Base-by-base conservation (phyloP, 768 basidiomycete species). In the Podaxis rugospora region DNA sequence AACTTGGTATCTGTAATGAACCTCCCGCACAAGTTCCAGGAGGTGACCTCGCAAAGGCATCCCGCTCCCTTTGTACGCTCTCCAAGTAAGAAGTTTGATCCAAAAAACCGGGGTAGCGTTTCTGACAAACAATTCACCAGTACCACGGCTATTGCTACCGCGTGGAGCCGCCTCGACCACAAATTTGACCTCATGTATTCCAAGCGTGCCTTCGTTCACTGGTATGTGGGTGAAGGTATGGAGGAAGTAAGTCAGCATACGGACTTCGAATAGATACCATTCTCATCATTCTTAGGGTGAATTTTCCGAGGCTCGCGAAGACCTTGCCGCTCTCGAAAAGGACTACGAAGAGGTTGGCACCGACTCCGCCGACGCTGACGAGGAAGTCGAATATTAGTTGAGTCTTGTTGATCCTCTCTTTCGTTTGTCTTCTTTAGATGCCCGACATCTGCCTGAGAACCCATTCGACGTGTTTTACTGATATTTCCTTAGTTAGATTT, bases 201-300 rank as follows among this genome's bases (percentile, higher is more conserved):
- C 63, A 96, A 93, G 74, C 91, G 92, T 73, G 92, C 92, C 55
- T 93, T 93, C 66, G 89, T 91, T 32, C 89, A 92, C 75, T 91
- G 93, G 94, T 96, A 95, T 70, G 95, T 97, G 63, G 95, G 95
- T 69, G 95, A 98, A 78, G 96, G 96, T 80, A 98, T 98, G 96
- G 96, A 98, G 73, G 96, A 98, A 56, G 68, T 69, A 60, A 39
- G 65, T 62, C 35, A 23, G 42, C 1, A 11, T 28, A 51, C 6
- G 5, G 36, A 39, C 4, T 35, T 13, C 6, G 4, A 25, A 9
- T 44, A 23, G 47, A 32, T 6, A 35, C 13, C 5, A 10, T 59
- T 40, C 42, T 44, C 16, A 21, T 5, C 57, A 7, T 55, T 27
- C 51, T 18, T 57, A 86, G 84, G 96, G 96, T 73, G 96, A 99